Conservation (phyloP, 139 green algal species). For the Nannochloris sp. region DNA sequence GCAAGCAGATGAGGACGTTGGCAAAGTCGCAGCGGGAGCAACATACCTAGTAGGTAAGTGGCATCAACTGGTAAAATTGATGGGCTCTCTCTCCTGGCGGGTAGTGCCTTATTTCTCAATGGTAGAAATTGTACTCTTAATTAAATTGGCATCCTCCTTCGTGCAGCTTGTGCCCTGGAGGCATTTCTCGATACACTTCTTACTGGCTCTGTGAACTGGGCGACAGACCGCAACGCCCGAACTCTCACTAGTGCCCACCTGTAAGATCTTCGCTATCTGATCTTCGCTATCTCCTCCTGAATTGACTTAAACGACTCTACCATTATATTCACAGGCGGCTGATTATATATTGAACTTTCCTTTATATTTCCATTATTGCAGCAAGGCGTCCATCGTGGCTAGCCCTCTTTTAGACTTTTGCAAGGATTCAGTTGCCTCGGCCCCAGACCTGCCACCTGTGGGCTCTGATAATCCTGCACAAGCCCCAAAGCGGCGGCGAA, state of each 20-base stretch:
- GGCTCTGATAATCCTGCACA: not conserved
- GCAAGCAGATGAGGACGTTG: conserved; percentile 91
- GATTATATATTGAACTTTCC: not conserved
- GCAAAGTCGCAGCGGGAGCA: conserved; percentile 83
- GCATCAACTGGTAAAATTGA: too few species aligned
- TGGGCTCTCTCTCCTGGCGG: too few species aligned
- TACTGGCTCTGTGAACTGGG: conserved; percentile 44
- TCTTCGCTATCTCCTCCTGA: too few species aligned
- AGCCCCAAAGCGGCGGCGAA: not conserved
- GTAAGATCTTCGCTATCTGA: conserved; percentile 34
- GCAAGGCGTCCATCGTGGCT: conserved; percentile 43
- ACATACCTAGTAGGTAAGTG: conserved; percentile 76
- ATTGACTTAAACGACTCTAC: too few species aligned
- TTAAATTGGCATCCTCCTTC: not conserved
- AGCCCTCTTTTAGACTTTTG: conserved; percentile 70
- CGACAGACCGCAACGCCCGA: conserved; percentile 49
- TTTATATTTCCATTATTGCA: conserved; percentile 12
- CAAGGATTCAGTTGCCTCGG: conserved; percentile 52
- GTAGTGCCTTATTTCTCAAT: not conserved
- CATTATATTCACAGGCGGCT: not conserved
- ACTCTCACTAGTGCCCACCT: conserved; percentile 71
- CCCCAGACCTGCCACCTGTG: conserved; percentile 48
- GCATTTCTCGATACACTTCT: conserved; percentile 73
- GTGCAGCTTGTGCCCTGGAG: conserved; percentile 72
- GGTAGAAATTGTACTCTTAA: not conserved